These are phyloP conservation scores for Micractinium conductrix DNA, from an alignment of 139 green algal species.

Conservation along the genomic window DNA sequence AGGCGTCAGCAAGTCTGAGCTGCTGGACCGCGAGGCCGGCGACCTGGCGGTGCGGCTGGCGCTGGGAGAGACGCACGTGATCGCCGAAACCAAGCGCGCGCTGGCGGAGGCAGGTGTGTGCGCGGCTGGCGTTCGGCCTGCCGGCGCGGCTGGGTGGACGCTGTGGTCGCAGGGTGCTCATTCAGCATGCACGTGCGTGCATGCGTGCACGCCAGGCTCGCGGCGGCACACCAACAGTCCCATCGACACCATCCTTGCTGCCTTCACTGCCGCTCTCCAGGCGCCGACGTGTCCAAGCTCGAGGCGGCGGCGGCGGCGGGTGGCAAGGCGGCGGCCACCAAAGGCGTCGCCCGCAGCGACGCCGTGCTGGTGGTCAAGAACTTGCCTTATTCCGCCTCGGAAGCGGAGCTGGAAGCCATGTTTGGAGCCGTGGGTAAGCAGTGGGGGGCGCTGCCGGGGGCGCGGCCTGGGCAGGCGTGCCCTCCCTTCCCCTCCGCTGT, in stretches of 20 bases:
- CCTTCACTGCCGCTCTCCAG: neutral
- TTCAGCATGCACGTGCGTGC: no score
- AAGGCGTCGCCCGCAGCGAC: constrained; percentile 66
- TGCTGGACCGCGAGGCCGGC: constrained; percentile 76
- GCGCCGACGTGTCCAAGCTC: constrained; percentile 21
- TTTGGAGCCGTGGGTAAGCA: constrained; percentile 57
- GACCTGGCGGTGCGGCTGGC: constrained; percentile 86
- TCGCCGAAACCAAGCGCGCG: constrained; percentile 90
- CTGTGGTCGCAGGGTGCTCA: no score
- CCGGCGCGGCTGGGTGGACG: no score
- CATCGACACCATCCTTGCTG: neutral
- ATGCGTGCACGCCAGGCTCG: no score
- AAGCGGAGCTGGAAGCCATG: constrained; percentile 74
- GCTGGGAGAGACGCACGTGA: constrained; percentile 93
- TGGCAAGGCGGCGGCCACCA: constrained; percentile 12
- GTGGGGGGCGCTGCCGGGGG: neutral
- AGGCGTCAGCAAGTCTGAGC: constrained; percentile 76
- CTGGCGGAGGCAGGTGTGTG: constrained; percentile 69
- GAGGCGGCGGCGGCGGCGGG: constrained; percentile 21
- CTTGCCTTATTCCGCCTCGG: constrained; percentile 81
- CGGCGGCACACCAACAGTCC: neutral
- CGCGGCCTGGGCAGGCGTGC: neutral
- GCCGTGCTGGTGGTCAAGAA: constrained; percentile 95
- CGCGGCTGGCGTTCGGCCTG: no score
- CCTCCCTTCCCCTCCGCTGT: neutral